Conservation (phyloP, 2,329 filamentous ascomycete species). For the Metarhizium brunneum region DNA sequence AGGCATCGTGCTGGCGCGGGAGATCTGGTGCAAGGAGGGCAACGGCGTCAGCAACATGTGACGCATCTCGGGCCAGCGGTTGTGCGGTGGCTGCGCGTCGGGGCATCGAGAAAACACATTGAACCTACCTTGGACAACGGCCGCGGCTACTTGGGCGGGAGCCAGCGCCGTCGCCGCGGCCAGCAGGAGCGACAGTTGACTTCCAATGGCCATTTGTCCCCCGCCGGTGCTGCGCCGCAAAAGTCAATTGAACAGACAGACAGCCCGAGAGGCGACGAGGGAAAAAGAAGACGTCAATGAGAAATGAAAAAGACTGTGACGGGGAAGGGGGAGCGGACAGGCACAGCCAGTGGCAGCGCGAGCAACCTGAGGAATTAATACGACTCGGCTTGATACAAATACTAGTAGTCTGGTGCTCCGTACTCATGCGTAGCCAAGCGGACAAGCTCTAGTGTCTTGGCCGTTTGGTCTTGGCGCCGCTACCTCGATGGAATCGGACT, state of each 20-base stretch:
- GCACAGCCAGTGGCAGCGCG: background rate
- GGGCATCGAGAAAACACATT: no score
- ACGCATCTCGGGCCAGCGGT: no score
- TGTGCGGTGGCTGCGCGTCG: no score
- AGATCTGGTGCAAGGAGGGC: background rate
- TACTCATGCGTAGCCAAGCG: background rate
- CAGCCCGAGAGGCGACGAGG: background rate
- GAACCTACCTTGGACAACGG: background rate
- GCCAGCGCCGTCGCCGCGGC: conserved; percentile 7
- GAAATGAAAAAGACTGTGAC: background rate
- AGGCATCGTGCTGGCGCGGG: background rate
- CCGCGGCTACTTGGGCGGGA: background rate
- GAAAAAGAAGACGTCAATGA: background rate
- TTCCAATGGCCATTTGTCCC: conserved; percentile 4
- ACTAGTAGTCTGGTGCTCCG: no score
- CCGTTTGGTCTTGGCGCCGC: background rate
- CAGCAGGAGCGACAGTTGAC: conserved; percentile 10
- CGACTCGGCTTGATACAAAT: background rate
- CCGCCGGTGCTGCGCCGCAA: background rate
- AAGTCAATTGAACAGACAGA: background rate
- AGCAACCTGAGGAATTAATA: background rate
- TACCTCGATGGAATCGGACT: no score
- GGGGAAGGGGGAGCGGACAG: background rate
- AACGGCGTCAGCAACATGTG: no score
- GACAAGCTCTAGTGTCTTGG: background rate